Evolutionary conservation across 257 asterid genomes (phyloP), one percentile per base, ranked within the genome.

Genomic region (Nicotiana knightiana): DNA sequence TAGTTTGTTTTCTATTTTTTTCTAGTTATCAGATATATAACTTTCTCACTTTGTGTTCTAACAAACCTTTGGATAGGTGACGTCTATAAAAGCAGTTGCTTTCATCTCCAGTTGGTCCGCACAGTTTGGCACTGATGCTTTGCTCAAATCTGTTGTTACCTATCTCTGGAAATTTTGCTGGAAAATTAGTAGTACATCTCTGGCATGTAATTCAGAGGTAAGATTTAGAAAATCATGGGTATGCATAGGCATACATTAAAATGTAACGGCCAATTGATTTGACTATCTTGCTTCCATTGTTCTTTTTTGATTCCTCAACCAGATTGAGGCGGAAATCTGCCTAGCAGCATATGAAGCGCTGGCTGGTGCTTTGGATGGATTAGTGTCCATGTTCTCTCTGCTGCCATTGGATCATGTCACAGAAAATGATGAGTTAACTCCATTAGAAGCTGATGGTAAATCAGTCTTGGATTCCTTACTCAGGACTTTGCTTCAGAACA

Each of bases 271-370:
- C 58, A 61, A 48, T 37, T 61, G 46, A 79, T 62, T 64, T 39
- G 57, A 54, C 32, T 46, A 67, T 53, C 65, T 35, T 67, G 59
- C 59, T 18, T 81, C 9, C 10, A 0, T 17, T 21, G 37, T 3
- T 32, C 39, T 55, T 66, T 51, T n/a, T 58, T 30, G 21, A 24
- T 63, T 80, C 37, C 51, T 62, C 9, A 82, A 85, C 55, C 91
- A 93, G 97, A 90, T 87, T 86, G 92, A 92, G 81, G 96, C 93
- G 18, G 99, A 95, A 89, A 85, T 93, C 62, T 83, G 85, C 86
- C 66, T 93, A 80, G 99, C 96, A 51, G 93, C 97, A 43, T 91
- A 92, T 83, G 98, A 95, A 89, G 93, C 97, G 82, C 76, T 94
- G 84, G 89, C 93, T 70, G 85, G 82, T 85, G 93, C 89, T 77